phyloP scores from a whole-genome alignment of 768 basidiomycete genomes.

The Rhizopogon roseolus region DNA sequence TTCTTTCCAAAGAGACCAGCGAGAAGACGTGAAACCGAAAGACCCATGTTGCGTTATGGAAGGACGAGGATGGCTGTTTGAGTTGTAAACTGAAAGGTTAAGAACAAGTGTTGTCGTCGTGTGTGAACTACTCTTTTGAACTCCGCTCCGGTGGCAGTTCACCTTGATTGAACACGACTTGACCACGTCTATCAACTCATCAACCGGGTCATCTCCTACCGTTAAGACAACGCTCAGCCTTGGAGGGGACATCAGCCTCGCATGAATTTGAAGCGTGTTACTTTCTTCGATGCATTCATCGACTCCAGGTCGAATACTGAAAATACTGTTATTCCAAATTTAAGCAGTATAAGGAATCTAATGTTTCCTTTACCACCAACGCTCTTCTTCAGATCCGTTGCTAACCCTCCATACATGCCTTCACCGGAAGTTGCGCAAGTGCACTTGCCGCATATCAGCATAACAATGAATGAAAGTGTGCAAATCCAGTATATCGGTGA shows the following conservation, averaged over 20 bases:
- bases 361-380: neutral
- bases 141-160: slow-evolving; percentile 25
- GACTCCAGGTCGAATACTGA: neutral
- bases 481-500: too few species aligned
- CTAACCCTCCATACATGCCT: slow-evolving; percentile 96
- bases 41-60: slow-evolving; percentile 59
- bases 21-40: slow-evolving; percentile 71
- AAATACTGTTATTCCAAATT: neutral
- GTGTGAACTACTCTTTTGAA: slow-evolving; percentile 27
- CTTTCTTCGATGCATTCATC: too few species aligned
- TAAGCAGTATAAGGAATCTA: neutral
- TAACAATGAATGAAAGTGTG: too few species aligned
- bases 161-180: neutral
- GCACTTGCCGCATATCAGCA: slow-evolving; percentile 1
- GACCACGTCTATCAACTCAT: neutral
- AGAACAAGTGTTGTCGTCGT: slow-evolving; percentile 30
- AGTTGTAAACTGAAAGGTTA: slow-evolving; percentile 22
- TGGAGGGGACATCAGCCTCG: neutral
- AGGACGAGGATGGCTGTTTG: slow-evolving; percentile 26
- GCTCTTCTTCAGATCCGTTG: slow-evolving; percentile 95
- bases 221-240: neutral
- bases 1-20: slow-evolving; percentile 92
- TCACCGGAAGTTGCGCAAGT: slow-evolving; percentile 97
- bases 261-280: too few species aligned
- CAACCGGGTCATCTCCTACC: neutral